Conservation (phyloP, 2,329 filamentous ascomycete species). For the Penicillium sp. region DNA sequence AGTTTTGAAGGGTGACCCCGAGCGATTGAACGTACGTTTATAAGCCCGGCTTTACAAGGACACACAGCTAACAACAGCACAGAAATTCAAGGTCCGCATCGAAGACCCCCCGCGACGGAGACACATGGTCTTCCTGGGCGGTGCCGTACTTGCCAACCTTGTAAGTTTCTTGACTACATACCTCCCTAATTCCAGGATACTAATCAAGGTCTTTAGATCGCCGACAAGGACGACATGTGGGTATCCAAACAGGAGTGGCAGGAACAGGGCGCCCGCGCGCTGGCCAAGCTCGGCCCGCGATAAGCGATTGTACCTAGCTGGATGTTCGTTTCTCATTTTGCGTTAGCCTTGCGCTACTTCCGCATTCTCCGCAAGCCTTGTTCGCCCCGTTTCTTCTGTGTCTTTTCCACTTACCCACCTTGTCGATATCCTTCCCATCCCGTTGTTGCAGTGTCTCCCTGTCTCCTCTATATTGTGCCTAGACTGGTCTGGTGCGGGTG, state of each 20-base stretch:
- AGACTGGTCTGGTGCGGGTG: conserved; percentile 24
- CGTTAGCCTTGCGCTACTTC: conserved; percentile 8
- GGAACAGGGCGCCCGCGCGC: conserved; percentile 75
- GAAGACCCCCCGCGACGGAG: conserved; percentile 92
- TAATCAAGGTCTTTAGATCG: conserved; percentile 58
- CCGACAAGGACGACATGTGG: conserved; percentile 99
- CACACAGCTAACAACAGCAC: conserved; percentile 11
- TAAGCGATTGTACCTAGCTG: conserved; percentile 41
- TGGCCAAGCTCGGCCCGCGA: conserved; percentile 92
- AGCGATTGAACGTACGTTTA: conserved; percentile 65
- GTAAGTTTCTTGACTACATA: conserved; percentile 38
- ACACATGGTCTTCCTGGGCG: conserved; percentile 99
- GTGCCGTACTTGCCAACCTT: conserved; percentile 94
- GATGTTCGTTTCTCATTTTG: conserved; percentile 14
- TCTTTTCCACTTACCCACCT: conserved; percentile 3
- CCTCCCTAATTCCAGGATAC: background rate
- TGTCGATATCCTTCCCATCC: conserved; percentile 20
- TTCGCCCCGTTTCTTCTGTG: conserved; percentile 6
- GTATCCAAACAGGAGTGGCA: conserved; percentile 96
- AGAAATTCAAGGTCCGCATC: conserved; percentile 99
- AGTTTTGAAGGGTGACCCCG: conserved; percentile 84
- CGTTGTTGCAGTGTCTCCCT: conserved; percentile 13
- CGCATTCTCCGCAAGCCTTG: conserved; percentile 23
- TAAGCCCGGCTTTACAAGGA: background rate
- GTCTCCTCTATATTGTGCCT: conserved; percentile 20